These are phyloP conservation scores for Rubroboletus pulcherrimus DNA, from an alignment of 768 basidiomycete species.

Conservation along the genomic window DNA sequence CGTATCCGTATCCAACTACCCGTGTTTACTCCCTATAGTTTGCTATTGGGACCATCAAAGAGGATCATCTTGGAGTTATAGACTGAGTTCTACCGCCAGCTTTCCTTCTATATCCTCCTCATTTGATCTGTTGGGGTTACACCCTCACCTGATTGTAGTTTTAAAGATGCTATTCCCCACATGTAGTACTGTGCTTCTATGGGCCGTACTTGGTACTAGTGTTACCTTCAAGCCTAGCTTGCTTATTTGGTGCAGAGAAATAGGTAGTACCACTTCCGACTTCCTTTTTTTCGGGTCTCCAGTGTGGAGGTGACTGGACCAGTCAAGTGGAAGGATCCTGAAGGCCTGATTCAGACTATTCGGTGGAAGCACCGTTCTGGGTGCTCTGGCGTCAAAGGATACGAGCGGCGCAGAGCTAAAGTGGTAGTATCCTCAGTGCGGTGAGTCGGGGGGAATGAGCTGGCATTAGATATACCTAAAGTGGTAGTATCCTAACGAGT, in stretches of 20 bases:
- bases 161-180: not conserved
- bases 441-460: no score
- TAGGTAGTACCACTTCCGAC: not conserved
- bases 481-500: no score
- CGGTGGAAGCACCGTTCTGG: no score
- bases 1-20: not conserved
- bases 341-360: no score
- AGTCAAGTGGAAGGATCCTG: no score
- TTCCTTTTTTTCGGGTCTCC: no score
- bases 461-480: no score
- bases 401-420: no score
- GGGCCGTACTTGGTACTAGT: not conserved
- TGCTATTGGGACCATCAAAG: constrained; percentile 97
- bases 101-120: not conserved
- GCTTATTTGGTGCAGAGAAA: not conserved
- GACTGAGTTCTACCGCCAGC: constrained; percentile 42
- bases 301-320: no score
- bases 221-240: not conserved
- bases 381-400: no score
- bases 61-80: constrained; percentile 94
- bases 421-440: no score
- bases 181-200: not conserved
- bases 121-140: not conserved
- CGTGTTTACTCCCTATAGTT: constrained; percentile 51
- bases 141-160: constrained; percentile 5